Base-by-base conservation (phyloP, 768 basidiomycete genomes). In the Rhodosporidiobolus sp. region DNA sequence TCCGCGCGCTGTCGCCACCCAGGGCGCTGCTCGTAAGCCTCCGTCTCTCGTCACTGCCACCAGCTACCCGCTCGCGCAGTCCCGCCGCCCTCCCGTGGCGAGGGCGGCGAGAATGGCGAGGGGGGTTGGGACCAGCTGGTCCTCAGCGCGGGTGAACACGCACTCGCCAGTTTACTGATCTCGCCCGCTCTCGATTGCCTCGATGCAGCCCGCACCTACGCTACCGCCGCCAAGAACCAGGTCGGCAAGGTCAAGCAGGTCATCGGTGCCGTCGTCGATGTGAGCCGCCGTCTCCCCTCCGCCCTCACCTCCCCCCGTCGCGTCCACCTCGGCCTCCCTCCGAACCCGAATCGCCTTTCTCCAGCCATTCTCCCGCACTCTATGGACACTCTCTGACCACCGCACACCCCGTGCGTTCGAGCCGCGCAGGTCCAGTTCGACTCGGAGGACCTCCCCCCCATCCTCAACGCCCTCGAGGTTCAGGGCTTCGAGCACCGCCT, bases 251-350 rank as follows among this genome's bases (percentile, higher is more conserved):
- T 78, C 58, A 86, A 97, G 86, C 94, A 93, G 78, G 94, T 99
- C 86, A 99, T 99, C 83, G 96, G 96, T 90, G 95, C 96, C 84
- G 96, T 99, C 84, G 96, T 99, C 81, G 96, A 99, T 82, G 96
- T 99, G 38, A 48, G 74, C 63, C 54, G 20, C 12, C 24, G 11
- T n/a, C 53, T 30, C 5, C 26, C 78, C 53, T n/a, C n/a, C 8
- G 14, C 43, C 46, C 16, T 5, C 78, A 22, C 9, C 63, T 45
- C 26, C 14, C 65, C 45, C 17, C 60, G 19, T 62, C n/a, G n/a
- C n/a, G n/a, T n/a, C n/a, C n/a, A n/a, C 58, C 46, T n/a, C 32
- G 22, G 45, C 63, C n/a, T 38, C 58, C 62, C 55, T 17, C 30
- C 48, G 32, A 61, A 55, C 24, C 46, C 49, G 1, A 17, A 28